Evolutionary conservation across 148 eudicot species (phyloP).

Genomic region (Heliamphora exappendiculata): DNA sequence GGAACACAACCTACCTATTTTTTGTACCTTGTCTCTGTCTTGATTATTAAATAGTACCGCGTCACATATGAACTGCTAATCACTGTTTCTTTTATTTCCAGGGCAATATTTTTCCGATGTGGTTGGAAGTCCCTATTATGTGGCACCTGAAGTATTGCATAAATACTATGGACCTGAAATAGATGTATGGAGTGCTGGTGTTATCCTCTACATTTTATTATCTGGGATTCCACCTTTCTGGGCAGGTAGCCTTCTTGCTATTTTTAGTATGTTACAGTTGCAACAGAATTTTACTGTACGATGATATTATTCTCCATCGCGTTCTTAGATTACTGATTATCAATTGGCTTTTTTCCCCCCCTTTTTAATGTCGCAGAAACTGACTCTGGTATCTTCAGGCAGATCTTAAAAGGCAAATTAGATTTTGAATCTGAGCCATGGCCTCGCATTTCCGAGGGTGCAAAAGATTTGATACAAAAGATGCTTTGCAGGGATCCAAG

Average conservation of each 20-base stretch:
- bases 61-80: not conserved
- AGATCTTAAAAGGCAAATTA: conserved; percentile 66
- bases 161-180: conserved; percentile 74
- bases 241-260: conserved; percentile 43
- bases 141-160: conserved; percentile 75
- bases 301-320: not conserved
- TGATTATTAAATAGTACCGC: not conserved
- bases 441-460: conserved; percentile 68
- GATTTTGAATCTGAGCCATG: conserved; percentile 72
- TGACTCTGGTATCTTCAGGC: conserved; percentile 71
- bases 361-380: conserved; percentile 36
- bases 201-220: conserved; percentile 65
- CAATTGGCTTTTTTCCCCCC: not conserved
- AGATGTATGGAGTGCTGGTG: conserved; percentile 87
- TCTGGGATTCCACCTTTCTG: conserved; percentile 77
- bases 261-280: not conserved
- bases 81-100: conserved; percentile 16
- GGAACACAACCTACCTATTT: not conserved
- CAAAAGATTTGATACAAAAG: conserved; percentile 63
- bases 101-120: conserved; percentile 68
- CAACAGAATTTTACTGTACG: not conserved
- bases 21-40: not conserved
- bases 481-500: conserved; percentile 66
- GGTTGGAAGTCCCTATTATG: conserved; percentile 81
- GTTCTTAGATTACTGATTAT: not conserved